phyloP scores from a whole-genome alignment of 345 rosid genomes.

The Boechera divaricarpa region DNA sequence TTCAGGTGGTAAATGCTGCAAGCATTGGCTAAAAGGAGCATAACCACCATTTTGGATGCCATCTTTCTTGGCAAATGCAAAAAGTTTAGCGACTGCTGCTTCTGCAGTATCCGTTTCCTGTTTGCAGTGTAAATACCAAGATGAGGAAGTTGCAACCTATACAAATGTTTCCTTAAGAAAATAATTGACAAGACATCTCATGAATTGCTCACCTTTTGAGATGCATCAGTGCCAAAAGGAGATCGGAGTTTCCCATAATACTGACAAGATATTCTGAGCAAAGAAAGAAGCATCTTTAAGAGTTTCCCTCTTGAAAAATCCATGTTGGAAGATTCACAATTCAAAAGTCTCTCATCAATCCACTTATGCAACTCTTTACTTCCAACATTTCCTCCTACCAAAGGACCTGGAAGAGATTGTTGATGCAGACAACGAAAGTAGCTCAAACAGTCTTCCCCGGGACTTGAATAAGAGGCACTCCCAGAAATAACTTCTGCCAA shows the following conservation, averaged over 20 bases:
- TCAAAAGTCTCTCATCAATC: conserved; percentile 84
- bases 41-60: conserved; percentile 53
- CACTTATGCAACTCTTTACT: conserved; percentile 91
- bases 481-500: conserved; percentile 71
- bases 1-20: conserved; percentile 86
- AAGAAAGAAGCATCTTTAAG: conserved; percentile 76
- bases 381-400: conserved; percentile 93
- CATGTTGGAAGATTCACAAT: conserved; percentile 63
- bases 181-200: conserved; percentile 7
- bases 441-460: conserved; percentile 52
- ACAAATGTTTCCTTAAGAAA: conserved; percentile 14
- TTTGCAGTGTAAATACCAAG: conserved; percentile 22
- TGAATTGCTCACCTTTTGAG: conserved; percentile 58
- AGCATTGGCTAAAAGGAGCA: conserved; percentile 66
- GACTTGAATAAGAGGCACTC: conserved; percentile 47
- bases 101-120: conserved; percentile 92
- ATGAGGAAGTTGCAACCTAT: conserved; percentile 16
- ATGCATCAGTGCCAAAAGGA: conserved; percentile 78
- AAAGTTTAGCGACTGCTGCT: conserved; percentile 92
- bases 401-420: conserved; percentile 88
- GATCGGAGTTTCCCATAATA: conserved; percentile 97
- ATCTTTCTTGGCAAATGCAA: conserved; percentile 79
- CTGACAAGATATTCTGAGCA: conserved; percentile 90
- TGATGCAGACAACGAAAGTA: conserved; percentile 77
- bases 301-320: conserved; percentile 65